Evolutionary conservation across 208 protist genomes (phyloP), one percentile per base, ranked within the genome.

Genomic region (Trypanosoma rangeli): DNA sequence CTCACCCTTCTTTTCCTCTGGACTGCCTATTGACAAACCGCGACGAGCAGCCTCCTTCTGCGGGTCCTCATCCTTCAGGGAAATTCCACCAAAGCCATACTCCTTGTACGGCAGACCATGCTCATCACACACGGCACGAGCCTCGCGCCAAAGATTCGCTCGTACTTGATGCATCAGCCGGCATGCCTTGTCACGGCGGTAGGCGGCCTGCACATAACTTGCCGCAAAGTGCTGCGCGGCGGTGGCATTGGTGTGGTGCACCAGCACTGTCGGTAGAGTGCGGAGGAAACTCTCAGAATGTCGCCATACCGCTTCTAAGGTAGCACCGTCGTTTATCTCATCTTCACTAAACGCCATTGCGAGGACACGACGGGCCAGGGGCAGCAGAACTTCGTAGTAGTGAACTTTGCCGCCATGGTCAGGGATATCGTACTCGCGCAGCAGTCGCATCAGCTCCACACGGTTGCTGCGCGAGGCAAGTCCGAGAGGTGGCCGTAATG

Each of bases 381-480:
- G 86, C 53, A 92, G 66, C 13, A 96, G 76, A 18, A 95, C 90
- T 33, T 95, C 93, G 73, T 94, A 76, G 81, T 95, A 97, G 73
- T 93, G 83, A 29, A 97, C 85, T 50, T 76, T 73, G 16, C 93
- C 90, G 37, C 81, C 64, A 73, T 92, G 85, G 33, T 91, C 82
- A 24, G 93, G 87, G 48, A 97, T 94, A 62, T 90, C 76, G 79
- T 97, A 97, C 79, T 92, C 87, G n/a, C 86, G 85, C 60, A 94
- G 73, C 46, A 91, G 56, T 18, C 76, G 77, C 59, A 97, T 69
- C 53, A 97, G 65, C 79, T 96, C 93, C 3, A 83, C 58, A 53
- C 93, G 86, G 68, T 88, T 89, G 61, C 76, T 79, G 42, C 81
- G 76, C 65, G 80, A 83, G 49, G 69, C 82, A 44, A 97, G 58